Base-by-base conservation (phyloP, 257 asterid genomes). In the Jacaranda copaia region DNA sequence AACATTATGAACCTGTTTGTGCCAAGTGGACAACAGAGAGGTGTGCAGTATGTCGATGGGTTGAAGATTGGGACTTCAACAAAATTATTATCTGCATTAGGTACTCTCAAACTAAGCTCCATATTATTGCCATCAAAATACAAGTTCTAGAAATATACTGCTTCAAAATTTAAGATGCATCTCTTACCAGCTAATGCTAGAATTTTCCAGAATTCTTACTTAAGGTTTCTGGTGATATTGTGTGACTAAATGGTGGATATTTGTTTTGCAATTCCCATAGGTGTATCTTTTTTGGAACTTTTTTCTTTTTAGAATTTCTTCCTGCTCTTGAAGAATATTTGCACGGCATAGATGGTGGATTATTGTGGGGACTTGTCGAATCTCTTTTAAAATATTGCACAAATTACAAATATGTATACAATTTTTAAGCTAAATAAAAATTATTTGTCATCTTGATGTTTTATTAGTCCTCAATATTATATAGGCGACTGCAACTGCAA, bases 1-100 rank as follows among this genome's bases (percentile, higher is more conserved):
- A 93, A 84, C 91, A 88, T 72, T 91, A 93, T 84, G 98, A 93
- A 79, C 97, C 99, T 73, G 95, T 96, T 73, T 55, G 64, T 85
- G 92, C 96, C 70, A 96, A 90, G 89, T 93, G 99, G 99, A 96
- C 99, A 56, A 91, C 97, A 36, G 99, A 96, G 83, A 89, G 98
- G 81, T 96, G 99, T 86, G 99, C 99, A n/a, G 98, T 96, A 18
- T 96, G 99, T 83, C 91, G 99, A 79, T 96, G 99, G 99, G 95
- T 96, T 20, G 98, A 96, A 88, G 99, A 96, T 85, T 96, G 99
- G 99, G 99, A 96, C 81, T 91, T 88, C 90, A 96, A 96, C 89
- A 96, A 96, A 86, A 96, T 96, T 68, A 93, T 88, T 45, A 88
- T 88, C 49, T 88, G 93, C 78, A 88, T 88, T 51, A 86, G 93